These are phyloP conservation scores for Coix lacrymajobi DNA, from an alignment of 176 grass and related monocot species.

Conservation along the genomic window DNA sequence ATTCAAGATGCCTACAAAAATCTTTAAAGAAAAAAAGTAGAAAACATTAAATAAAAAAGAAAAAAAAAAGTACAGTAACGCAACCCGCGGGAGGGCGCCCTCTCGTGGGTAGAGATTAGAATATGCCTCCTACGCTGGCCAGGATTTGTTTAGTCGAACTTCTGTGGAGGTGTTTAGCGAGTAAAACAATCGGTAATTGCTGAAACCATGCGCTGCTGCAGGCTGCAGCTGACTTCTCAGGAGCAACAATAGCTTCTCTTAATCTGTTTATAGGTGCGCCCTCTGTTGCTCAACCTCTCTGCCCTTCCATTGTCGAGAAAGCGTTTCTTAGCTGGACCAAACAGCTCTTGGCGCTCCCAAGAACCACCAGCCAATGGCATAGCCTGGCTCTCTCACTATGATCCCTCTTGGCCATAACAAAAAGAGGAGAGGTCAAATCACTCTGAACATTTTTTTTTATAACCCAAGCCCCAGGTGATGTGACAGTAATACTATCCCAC, in stretches of 20 bases:
- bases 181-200: not conserved
- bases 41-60: too few species aligned
- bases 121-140: too few species aligned
- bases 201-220: not conserved
- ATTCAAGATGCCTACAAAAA: too few species aligned
- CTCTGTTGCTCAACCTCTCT: not conserved
- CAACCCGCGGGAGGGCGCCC: too few species aligned
- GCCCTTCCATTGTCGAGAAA: not conserved
- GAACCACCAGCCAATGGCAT: not conserved
- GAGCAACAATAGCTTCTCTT: not conserved
- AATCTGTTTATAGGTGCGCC: not conserved
- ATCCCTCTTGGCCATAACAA: not conserved
- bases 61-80: too few species aligned
- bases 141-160: not conserved
- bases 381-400: not conserved
- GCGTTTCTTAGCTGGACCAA: not conserved
- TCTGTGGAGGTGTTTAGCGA: not conserved
- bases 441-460: not conserved
- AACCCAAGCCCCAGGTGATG: not conserved
- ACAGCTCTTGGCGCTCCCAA: conserved; percentile 16
- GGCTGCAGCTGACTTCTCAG: not conserved
- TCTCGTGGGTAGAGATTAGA: too few species aligned
- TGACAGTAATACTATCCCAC: not conserved
- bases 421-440: not conserved
- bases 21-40: too few species aligned